Evolutionary conservation across 371 early-diverging fungal genomes (phyloP).

Genomic region (Apophysomyces variabilis): DNA sequence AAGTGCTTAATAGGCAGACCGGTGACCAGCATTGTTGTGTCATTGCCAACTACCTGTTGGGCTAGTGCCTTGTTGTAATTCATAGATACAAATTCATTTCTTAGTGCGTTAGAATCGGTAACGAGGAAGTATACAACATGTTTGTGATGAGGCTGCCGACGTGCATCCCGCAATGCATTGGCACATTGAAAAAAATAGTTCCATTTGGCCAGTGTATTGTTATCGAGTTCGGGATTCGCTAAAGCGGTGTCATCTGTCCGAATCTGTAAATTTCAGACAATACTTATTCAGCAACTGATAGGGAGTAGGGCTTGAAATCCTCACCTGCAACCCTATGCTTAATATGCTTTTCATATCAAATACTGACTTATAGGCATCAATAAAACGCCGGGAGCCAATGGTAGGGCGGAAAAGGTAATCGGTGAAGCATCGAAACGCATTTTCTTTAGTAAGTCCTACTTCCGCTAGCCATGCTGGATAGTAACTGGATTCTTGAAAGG

Average conservation of each 20-base stretch:
- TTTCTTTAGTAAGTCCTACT: conserved; percentile 48
- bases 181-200: conserved; percentile 54
- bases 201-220: conserved; percentile 41
- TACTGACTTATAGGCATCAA: conserved; percentile 45
- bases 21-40: conserved; percentile 44
- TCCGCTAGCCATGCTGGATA: conserved; percentile 31
- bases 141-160: conserved; percentile 40
- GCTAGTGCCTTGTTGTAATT: conserved; percentile 31
- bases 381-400: conserved; percentile 47
- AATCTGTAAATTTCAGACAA: conserved; percentile 25
- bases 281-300: not conserved
- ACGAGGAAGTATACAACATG: conserved; percentile 50
- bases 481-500: conserved; percentile 37
- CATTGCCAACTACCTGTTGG: conserved; percentile 25
- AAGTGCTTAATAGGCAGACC: conserved; percentile 57
- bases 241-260: conserved; percentile 50
- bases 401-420: conserved; percentile 55
- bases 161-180: conserved; percentile 40
- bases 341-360: conserved; percentile 51
- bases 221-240: conserved; percentile 45
- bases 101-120: conserved; percentile 46
- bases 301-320: not conserved
- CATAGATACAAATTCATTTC: conserved; percentile 45
- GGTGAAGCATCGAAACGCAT: conserved; percentile 47
- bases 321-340: conserved; percentile 48